These are phyloP conservation scores for Hymenotorrendiella dingleyae DNA, from an alignment of 2,329 filamentous ascomycete genomes.

Conservation along the genomic window DNA sequence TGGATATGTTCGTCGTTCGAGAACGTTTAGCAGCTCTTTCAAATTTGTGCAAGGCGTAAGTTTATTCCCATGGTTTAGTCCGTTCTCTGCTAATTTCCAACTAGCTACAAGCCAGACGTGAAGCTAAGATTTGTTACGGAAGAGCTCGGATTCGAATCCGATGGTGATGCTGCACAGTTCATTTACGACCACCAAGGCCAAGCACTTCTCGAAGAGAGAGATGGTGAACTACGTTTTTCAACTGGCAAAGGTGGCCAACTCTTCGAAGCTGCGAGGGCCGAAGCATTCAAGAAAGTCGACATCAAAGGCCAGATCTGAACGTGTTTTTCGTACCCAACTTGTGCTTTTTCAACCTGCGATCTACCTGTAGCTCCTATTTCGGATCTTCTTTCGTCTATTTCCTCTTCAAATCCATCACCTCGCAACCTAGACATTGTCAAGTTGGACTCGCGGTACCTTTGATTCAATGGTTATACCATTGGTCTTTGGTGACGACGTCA, in stretches of 20 bases:
- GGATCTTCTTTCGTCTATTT: conserved; percentile 18
- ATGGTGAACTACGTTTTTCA: conserved; percentile 66
- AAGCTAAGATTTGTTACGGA: conserved; percentile 88
- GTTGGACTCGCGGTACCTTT: conserved; percentile 9
- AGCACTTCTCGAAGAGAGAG: conserved; percentile 69
- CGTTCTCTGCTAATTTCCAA: conserved; percentile 39
- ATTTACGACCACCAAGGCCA: conserved; percentile 75
- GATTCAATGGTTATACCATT: conserved; percentile 11
- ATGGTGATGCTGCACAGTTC: conserved; percentile 86
- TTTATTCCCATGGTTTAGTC: conserved; percentile 22
- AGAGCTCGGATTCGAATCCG: conserved; percentile 91
- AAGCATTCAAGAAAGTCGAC: conserved; percentile 82
- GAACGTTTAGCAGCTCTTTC: conserved; percentile 87
- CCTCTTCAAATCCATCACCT: conserved; percentile 13
- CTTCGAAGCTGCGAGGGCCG: conserved; percentile 68
- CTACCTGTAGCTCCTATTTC: conserved; percentile 14
- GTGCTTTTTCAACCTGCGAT: conserved; percentile 13
- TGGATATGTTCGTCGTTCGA: conserved; percentile 97
- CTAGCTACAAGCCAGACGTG: conserved; percentile 86
- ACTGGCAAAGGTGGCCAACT: conserved; percentile 65
- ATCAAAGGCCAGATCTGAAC: conserved; percentile 89
- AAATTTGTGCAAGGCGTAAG: conserved; percentile 92
- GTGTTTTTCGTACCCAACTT: conserved; percentile 12
- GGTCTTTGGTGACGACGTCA: conserved; percentile 13
- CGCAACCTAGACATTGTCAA: conserved; percentile 7